Conservation (phyloP, 768 basidiomycete species). For the Suillus hirtellus region DNA sequence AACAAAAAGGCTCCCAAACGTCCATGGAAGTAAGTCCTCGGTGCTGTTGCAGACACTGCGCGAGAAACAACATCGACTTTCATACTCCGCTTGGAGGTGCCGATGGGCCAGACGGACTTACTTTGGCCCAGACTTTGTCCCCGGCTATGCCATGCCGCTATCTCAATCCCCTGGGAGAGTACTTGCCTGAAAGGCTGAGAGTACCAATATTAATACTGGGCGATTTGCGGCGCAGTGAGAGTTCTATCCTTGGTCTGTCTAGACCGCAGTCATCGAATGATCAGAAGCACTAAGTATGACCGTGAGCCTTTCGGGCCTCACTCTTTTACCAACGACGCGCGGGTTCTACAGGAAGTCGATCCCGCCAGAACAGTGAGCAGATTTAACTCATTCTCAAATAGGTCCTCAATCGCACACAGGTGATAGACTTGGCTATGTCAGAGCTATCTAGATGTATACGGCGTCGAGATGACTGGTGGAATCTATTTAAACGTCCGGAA, state of each 20-base stretch:
- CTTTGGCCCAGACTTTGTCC: no score
- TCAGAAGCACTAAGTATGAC: background rate
- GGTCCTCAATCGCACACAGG: conserved; percentile 28
- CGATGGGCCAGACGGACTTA: no score
- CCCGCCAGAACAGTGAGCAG: conserved; percentile 46
- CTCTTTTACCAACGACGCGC: conserved; percentile 48
- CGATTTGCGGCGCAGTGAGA: background rate
- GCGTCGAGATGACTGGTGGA: conserved; percentile 42
- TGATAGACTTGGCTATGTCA: conserved; percentile 52
- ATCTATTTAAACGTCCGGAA: conserved; percentile 25
- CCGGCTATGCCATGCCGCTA: no score
- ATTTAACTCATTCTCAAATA: background rate
- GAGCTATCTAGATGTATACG: conserved; percentile 46
- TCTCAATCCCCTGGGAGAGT: no score
- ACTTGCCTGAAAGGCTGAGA: no score
- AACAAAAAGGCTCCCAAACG: no score
- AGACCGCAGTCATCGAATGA: conserved; percentile 3
- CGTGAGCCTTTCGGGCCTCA: conserved; percentile 43
- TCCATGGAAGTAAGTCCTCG: no score
- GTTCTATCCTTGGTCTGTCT: background rate
- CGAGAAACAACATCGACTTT: no score
- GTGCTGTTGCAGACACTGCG: no score
- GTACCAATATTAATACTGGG: background rate
- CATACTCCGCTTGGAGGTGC: no score
- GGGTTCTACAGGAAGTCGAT: conserved; percentile 40